Evolutionary conservation across 352 stramenopile species (phyloP).

Genomic region (Peronospora belbahrii): DNA sequence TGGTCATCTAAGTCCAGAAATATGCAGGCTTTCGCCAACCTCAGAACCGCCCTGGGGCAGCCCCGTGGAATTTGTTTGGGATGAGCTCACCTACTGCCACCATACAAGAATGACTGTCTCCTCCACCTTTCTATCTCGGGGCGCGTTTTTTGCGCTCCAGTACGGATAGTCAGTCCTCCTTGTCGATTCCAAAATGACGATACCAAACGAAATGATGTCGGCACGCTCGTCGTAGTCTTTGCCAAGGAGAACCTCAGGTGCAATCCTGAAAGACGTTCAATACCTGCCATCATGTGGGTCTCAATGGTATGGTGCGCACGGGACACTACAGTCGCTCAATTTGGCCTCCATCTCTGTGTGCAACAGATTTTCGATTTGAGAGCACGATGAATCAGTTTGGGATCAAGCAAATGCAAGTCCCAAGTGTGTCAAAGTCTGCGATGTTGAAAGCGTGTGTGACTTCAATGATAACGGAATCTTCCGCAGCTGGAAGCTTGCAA

Average conservation of each 20-base stretch:
- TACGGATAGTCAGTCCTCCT: slow-evolving; percentile 62
- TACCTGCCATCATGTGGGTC: slow-evolving; percentile 54
- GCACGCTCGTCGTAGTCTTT: slow-evolving; percentile 39
- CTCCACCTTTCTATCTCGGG: slow-evolving; percentile 35
- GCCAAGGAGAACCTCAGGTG: slow-evolving; percentile 49
- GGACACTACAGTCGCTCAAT: slow-evolving; percentile 64
- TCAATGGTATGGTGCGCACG: slow-evolving; percentile 42
- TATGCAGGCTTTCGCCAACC: slow-evolving; percentile 44
- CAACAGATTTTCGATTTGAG: slow-evolving; percentile 43
- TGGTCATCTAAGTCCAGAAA: slow-evolving; percentile 47
- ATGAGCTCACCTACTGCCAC: slow-evolving; percentile 50
- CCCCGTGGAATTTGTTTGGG: slow-evolving; percentile 46
- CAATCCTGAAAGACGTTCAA: slow-evolving; percentile 69
- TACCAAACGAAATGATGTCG: slow-evolving; percentile 45
- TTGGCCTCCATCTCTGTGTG: slow-evolving; percentile 53
- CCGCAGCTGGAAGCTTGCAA: slow-evolving; percentile 38
- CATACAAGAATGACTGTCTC: slow-evolving; percentile 53
- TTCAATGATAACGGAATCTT: slow-evolving; percentile 38
- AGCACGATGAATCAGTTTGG: slow-evolving; percentile 47
- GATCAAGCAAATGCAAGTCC: slow-evolving; percentile 48
- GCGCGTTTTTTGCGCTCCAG: slow-evolving; percentile 47
- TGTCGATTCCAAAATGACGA: slow-evolving; percentile 52
- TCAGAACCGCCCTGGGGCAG: slow-evolving; percentile 37
- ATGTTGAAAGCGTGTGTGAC: slow-evolving; percentile 50
- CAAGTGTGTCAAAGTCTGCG: slow-evolving; percentile 50